Conservation (phyloP, 1,284 basidiomycete genomes). For the Naganishia albida region DNA sequence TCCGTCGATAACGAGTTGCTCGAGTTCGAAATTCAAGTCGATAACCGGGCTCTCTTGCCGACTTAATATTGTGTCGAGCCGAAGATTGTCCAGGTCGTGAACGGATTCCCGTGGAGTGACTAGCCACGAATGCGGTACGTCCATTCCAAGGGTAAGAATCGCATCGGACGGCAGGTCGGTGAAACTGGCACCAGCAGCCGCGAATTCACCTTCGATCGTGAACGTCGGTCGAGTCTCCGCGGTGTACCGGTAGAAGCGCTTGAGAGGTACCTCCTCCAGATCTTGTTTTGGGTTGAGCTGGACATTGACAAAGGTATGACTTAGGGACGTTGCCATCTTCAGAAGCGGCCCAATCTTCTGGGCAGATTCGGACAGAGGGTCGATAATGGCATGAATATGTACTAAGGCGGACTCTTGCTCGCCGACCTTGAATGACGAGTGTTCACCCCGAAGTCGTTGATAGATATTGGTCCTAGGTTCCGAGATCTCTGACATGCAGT, state of each 20-base stretch:
- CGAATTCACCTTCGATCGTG: constrained; percentile 62
- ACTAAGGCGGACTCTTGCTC: constrained; percentile 55
- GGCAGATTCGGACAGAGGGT: constrained; percentile 80
- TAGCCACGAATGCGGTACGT: constrained; percentile 86
- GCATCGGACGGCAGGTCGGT: constrained; percentile 61
- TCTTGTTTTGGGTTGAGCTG: constrained; percentile 71
- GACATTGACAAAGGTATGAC: constrained; percentile 66
- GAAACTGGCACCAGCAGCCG: constrained; percentile 54
- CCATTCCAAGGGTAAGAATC: constrained; percentile 88
- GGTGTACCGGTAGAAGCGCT: constrained; percentile 88
- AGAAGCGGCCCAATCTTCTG: constrained; percentile 77
- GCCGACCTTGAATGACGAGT: constrained; percentile 60
- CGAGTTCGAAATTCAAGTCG: constrained; percentile 81
- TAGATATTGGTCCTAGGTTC: constrained; percentile 25
- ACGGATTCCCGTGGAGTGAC: constrained; percentile 83
- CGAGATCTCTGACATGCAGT: neutral
- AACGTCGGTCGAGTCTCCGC: constrained; percentile 65
- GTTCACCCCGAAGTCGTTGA: constrained; percentile 2
- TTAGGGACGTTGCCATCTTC: constrained; percentile 54
- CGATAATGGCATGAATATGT: constrained; percentile 73
- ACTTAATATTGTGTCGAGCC: constrained; percentile 63
- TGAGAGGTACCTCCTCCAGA: constrained; percentile 76
- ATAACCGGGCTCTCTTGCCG: constrained; percentile 57
- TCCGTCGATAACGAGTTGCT: constrained; percentile 89
- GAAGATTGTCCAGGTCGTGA: constrained; percentile 95